Conservation (phyloP, 441 rosid genomes). For the Euphorbia corollata region DNA sequence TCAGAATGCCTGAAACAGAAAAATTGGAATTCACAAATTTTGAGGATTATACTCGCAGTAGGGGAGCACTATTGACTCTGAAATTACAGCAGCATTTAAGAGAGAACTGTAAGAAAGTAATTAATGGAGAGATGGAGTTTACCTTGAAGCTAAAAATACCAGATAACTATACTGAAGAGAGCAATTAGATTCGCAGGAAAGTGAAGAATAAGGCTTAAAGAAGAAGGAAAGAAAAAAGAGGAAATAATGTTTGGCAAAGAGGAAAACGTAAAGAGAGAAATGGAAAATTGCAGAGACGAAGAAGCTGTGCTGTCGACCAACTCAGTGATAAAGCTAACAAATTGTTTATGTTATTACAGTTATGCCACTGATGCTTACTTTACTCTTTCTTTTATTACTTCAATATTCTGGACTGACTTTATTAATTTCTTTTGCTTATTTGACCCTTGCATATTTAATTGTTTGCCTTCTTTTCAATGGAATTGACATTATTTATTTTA, state of each 20-base stretch:
- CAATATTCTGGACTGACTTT: too few relatives aligned
- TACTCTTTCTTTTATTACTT: background rate
- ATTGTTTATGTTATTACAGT: background rate
- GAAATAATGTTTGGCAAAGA: background rate
- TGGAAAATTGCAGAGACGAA: background rate
- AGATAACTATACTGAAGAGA: background rate
- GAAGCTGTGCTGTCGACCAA: background rate
- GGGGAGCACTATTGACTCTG: background rate
- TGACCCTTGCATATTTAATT: too few relatives aligned
- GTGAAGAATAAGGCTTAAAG: too few relatives aligned
- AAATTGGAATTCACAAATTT: slow-evolving; percentile 12
- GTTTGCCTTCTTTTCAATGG: too few relatives aligned
- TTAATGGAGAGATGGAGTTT: background rate
- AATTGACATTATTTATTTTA: too few relatives aligned
- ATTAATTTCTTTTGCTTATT: too few relatives aligned
- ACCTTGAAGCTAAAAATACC: background rate
- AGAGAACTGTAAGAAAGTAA: background rate
- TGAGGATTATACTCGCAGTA: background rate
- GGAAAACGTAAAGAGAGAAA: background rate
- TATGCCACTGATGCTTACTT: slow-evolving; percentile 5
- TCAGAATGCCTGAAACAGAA: slow-evolving; percentile 1
- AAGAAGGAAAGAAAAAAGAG: background rate
- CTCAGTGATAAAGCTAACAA: background rate
- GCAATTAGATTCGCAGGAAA: background rate
- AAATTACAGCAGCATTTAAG: slow-evolving; percentile 16